phyloP scores from a whole-genome alignment of 345 rosid genomes.

The Lumnitzera racemosa region DNA sequence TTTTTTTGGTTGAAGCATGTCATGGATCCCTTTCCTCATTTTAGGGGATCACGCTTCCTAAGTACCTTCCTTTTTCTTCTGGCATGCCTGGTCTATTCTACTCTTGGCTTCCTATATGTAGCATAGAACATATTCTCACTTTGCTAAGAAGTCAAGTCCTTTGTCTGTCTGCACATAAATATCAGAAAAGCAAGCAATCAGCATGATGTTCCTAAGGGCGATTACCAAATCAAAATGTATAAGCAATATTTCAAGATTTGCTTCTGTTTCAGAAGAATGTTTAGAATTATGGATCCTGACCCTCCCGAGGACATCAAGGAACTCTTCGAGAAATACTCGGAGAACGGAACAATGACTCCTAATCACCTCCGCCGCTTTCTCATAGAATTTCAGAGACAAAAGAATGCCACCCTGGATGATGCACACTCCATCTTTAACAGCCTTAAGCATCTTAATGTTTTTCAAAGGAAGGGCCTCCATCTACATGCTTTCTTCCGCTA shows the following conservation, averaged over 20 bases:
- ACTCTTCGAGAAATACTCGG: constrained; percentile 29
- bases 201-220: neutral
- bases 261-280: constrained; percentile 47
- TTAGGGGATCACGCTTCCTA: constrained; percentile 1
- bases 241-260: constrained; percentile 32
- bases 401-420: constrained; percentile 26
- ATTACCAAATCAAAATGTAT: neutral
- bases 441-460: constrained; percentile 42
- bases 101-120: neutral
- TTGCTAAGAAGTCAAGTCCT: constrained; percentile 8
- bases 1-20: too few species aligned
- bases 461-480: constrained; percentile 39
- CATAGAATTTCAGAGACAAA: constrained; percentile 29
- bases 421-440: constrained; percentile 44
- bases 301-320: constrained; percentile 33
- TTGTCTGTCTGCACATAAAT: neutral
- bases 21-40: too few species aligned
- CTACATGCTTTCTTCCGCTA: constrained; percentile 48
- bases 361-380: constrained; percentile 39
- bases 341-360: constrained; percentile 29
- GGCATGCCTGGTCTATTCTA: neutral
- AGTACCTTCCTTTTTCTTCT: neutral
- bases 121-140: constrained; percentile 27
- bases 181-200: constrained; percentile 1
- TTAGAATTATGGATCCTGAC: constrained; percentile 24